A percentile compares a stretch with the other conserved stretches of the same genome.
These are phyloP conservation scores for Pseudoturritis turrita DNA, from an alignment of 345 rosid species.

Conservation along the genomic window DNA sequence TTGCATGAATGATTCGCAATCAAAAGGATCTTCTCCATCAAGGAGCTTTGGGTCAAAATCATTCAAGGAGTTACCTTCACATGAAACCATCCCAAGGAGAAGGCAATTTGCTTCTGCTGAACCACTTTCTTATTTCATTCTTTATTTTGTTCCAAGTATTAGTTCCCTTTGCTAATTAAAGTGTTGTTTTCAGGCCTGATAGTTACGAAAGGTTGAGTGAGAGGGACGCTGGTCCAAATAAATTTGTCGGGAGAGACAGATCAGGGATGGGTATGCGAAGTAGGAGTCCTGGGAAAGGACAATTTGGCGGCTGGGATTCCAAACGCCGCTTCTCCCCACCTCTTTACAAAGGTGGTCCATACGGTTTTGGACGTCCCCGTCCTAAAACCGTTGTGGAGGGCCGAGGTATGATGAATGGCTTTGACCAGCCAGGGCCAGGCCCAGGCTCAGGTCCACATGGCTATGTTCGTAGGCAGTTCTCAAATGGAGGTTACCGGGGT, in stretches of 20 bases:
- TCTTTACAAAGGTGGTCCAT: constrained; percentile 20
- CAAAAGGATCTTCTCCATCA: constrained; percentile 25
- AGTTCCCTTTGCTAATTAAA: neutral
- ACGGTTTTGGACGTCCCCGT: constrained; percentile 30
- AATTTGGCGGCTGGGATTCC: constrained; percentile 30
- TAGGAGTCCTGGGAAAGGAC: constrained; percentile 41
- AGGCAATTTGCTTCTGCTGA: constrained; percentile 34
- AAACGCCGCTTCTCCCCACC: constrained; percentile 33
- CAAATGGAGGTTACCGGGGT: constrained; percentile 32
- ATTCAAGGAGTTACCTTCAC: constrained; percentile 26
- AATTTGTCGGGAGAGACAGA: constrained; percentile 38
- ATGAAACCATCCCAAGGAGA: constrained; percentile 32
- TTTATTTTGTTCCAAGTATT: neutral
- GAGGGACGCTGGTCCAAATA: constrained; percentile 18
- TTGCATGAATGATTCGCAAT: constrained; percentile 21
- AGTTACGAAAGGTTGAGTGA: constrained; percentile 25
- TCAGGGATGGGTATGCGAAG: constrained; percentile 22
- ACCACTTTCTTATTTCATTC: neutral
- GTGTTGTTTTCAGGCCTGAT: constrained; percentile 39
- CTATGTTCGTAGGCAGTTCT: constrained; percentile 37
- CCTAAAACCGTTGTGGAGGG: constrained; percentile 34
- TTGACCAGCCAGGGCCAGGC: constrained; percentile 30
- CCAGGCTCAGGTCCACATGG: constrained; percentile 17
- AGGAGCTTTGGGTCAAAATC: constrained; percentile 11
- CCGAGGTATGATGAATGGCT: constrained; percentile 28